Conservation (phyloP, 352 stramenopile species). For the Pythium periplocum region DNA sequence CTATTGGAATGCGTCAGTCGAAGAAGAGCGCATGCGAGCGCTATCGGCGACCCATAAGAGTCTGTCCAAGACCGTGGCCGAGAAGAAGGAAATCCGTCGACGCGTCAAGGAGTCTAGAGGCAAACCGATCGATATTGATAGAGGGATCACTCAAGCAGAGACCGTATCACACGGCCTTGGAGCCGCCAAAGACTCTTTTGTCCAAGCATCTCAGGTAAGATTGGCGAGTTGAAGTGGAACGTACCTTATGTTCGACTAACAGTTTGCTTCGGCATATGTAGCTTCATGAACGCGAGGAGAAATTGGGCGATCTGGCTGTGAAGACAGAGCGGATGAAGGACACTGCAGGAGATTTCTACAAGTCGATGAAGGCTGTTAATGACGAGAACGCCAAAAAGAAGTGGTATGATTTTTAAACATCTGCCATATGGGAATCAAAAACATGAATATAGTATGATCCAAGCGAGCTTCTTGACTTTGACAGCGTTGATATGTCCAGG, state of each 20-base stretch:
- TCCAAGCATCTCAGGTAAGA: conserved; percentile 62
- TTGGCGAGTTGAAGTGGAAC: background rate
- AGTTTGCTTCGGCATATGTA: no score
- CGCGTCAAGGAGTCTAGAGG: conserved; percentile 91
- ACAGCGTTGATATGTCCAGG: no score
- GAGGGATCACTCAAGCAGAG: conserved; percentile 5
- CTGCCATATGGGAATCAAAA: no score
- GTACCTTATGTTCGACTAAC: conserved; percentile 78
- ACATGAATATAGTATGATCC: no score
- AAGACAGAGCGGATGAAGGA: conserved; percentile 85
- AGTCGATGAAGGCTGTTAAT: conserved; percentile 83
- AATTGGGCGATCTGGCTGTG: conserved; percentile 63
- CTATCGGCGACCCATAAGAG: conserved; percentile 55
- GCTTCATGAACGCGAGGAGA: conserved; percentile 68
- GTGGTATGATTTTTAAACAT: conserved; percentile 67
- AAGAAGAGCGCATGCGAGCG: conserved; percentile 52
- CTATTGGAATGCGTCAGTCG: conserved; percentile 59
- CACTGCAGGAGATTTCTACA: conserved; percentile 77
- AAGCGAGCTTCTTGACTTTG: no score
- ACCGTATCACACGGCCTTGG: conserved; percentile 22
- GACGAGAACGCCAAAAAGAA: conserved; percentile 82
- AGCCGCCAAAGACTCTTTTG: conserved; percentile 54
- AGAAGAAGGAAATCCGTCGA: conserved; percentile 57
- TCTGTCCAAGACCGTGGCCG: conserved; percentile 55
- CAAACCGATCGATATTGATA: conserved; percentile 91